Conservation (phyloP, 306 rosid species). For the Vigna mungo region DNA sequence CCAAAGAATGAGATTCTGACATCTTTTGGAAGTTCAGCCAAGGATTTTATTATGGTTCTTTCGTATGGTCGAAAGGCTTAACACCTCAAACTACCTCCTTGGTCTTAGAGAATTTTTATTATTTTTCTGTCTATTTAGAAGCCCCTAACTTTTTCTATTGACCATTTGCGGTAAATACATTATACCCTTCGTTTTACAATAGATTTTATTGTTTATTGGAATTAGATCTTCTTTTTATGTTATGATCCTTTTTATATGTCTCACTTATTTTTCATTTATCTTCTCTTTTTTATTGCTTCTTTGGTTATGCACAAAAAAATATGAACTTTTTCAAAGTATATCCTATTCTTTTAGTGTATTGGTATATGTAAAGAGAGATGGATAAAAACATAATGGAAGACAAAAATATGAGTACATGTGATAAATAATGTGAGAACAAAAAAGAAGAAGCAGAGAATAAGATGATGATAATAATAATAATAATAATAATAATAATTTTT, state of each 20-base stretch:
- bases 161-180: conserved; percentile 1
- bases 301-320: background rate
- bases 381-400: background rate
- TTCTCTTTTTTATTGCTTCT: background rate
- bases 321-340: background rate
- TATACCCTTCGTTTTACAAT: background rate
- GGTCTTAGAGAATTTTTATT: conserved; percentile 4
- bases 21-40: conserved; percentile 60
- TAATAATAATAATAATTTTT: too few species aligned
- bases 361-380: background rate
- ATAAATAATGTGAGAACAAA: background rate
- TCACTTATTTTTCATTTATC: too few species aligned
- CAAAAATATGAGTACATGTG: background rate
- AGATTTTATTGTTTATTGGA: background rate
- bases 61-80: conserved; percentile 54
- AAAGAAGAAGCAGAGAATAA: background rate
- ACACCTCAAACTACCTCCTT: conserved; percentile 1
- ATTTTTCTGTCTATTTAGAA: background rate
- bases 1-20: conserved; percentile 48
- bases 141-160: background rate
- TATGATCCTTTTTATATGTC: background rate
- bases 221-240: background rate
- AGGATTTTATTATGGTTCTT: conserved; percentile 73
- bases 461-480: too few species aligned
- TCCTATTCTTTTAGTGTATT: background rate